phyloP scores from a whole-genome alignment of 257 asterid species.

The Craterostigma plantagineum region DNA sequence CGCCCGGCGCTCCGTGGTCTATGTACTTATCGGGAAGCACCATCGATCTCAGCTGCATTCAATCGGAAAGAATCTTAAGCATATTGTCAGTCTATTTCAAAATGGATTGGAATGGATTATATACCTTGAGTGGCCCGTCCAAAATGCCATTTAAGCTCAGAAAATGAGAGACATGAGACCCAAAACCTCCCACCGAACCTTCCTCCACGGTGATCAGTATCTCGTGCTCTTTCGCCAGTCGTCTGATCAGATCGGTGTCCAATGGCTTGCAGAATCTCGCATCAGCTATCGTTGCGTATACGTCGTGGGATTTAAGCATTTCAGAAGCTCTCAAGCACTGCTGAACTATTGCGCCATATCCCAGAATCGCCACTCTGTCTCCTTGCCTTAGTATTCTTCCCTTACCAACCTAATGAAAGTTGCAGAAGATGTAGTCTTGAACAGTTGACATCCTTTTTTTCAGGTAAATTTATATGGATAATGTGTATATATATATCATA shows the following conservation, averaged over 20 bases:
- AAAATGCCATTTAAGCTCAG: conserved; percentile 38
- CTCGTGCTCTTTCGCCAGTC: conserved; percentile 55
- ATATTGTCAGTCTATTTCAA: background rate
- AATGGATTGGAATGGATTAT: background rate
- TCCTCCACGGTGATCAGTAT: conserved; percentile 58
- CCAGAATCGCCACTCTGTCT: conserved; percentile 43
- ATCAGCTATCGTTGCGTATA: conserved; percentile 42
- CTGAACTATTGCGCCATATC: conserved; percentile 53
- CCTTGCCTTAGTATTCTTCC: conserved; percentile 59
- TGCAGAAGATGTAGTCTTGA: background rate
- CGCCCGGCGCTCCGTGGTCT: conserved; percentile 62
- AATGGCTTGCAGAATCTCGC: conserved; percentile 75
- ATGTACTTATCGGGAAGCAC: conserved; percentile 64
- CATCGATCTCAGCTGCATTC: conserved; percentile 59
- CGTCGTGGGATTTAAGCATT: conserved; percentile 20
- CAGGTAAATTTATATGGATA: too few relatives aligned
- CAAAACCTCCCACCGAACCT: conserved; percentile 76
- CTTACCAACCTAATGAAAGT: conserved; percentile 37
- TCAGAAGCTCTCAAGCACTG: conserved; percentile 49
- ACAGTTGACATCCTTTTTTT: background rate
- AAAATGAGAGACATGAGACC: conserved; percentile 60
- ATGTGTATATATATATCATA: background rate
- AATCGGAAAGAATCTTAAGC: background rate
- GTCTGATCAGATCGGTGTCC: conserved; percentile 39
- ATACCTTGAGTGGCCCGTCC: conserved; percentile 68